Percentiles rank a stretch among this genome's conserved stretches.
phyloP scores from a whole-genome alignment of 352 stramenopile genomes.

The Plasmopara viticola region DNA sequence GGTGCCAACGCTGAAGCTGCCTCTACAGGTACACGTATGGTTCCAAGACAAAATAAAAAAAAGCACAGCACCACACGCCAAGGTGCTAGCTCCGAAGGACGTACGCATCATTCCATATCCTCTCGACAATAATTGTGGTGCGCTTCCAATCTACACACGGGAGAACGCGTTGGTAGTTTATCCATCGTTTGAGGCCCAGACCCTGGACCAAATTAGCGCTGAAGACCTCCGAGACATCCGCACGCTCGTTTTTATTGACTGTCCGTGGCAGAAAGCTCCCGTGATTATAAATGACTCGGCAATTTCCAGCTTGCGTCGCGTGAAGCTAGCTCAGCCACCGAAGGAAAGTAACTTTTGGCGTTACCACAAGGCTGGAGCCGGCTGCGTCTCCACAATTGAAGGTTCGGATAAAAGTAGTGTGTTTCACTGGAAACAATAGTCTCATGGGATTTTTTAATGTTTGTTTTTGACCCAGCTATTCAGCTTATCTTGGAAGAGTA shows the following conservation, averaged over 20 bases:
- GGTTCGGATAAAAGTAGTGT: constrained; percentile 27
- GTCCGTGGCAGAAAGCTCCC: constrained; percentile 79
- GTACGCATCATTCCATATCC: constrained; percentile 67
- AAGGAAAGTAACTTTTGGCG: constrained; percentile 84
- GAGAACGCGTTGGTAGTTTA: constrained; percentile 74
- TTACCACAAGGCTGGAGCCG: constrained; percentile 78
- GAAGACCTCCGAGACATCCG: constrained; percentile 53
- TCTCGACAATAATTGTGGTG: constrained; percentile 16
- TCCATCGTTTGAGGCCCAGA: constrained; percentile 62
- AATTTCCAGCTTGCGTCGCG: constrained; percentile 50
- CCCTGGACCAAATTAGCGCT: constrained; percentile 44
- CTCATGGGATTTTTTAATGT: background rate
- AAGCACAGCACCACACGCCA: constrained; percentile 82
- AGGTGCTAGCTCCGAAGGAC: constrained; percentile 63
- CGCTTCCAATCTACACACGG: constrained; percentile 41
- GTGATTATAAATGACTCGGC: constrained; percentile 58
- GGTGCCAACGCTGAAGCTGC: constrained; percentile 54
- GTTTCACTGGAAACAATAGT: background rate
- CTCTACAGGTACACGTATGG: constrained; percentile 76
- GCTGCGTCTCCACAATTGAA: constrained; percentile 88
- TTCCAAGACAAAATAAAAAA: constrained; percentile 89
- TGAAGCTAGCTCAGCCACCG: constrained; percentile 74
- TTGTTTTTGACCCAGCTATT: constrained; percentile 39
- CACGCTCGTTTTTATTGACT: constrained; percentile 85
- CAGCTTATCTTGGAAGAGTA: constrained; percentile 82